Conservation (phyloP, 495 filamentous ascomycete species). For the Hypoxylon crocopeplum region DNA sequence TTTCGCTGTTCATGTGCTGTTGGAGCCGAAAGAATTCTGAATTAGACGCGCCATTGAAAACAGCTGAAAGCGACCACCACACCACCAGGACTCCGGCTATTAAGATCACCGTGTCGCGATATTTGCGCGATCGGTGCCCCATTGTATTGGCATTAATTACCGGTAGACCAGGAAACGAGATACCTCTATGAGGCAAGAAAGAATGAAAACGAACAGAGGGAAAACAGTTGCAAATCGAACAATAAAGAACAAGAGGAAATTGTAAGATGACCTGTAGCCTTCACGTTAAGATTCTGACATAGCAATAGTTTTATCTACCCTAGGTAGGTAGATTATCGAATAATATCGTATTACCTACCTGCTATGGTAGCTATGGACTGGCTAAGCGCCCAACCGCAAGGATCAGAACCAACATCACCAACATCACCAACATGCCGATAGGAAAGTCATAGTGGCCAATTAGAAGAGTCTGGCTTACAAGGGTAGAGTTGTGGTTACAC, state of each 20-base stretch:
- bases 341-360: too few species aligned
- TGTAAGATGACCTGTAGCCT: neutral
- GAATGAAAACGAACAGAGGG: neutral
- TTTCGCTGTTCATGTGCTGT: conserved; percentile 42
- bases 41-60: conserved; percentile 7
- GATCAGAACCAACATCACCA: neutral
- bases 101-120: conserved; percentile 1
- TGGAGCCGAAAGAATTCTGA: conserved; percentile 39
- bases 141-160: neutral
- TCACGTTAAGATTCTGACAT: neutral
- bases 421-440: neutral
- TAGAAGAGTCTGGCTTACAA: neutral
- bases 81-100: conserved; percentile 18
- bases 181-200: neutral
- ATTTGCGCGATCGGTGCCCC: neutral
- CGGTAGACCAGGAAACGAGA: neutral
- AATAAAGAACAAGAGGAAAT: neutral
- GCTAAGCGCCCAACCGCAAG: neutral
- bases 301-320: neutral
- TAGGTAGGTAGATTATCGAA: too few species aligned
- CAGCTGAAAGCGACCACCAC: conserved; percentile 30
- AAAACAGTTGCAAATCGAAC: neutral
- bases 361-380: neutral
- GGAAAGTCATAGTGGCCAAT: neutral
- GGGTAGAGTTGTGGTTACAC: too few species aligned